phyloP scores from a whole-genome alignment of 2,329 filamentous ascomycete genomes.

The Pyrenophora graminea region DNA sequence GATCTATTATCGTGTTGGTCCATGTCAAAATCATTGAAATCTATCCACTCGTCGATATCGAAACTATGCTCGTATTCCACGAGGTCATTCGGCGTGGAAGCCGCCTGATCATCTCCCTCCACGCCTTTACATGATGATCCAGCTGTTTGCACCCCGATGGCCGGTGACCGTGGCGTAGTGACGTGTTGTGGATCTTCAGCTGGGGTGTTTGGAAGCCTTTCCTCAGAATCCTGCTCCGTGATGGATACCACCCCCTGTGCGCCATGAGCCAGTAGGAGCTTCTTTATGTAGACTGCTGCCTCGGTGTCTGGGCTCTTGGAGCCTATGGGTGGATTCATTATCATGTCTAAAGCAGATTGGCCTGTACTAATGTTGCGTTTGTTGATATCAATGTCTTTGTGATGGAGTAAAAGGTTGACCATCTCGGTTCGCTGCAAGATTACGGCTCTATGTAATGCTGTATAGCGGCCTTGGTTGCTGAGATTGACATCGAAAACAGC shows the following conservation, averaged over 20 bases:
- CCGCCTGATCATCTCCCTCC: not conserved
- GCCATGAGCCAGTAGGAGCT: not conserved
- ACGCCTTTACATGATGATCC: too few species aligned
- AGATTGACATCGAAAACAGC: not conserved
- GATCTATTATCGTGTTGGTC: not conserved
- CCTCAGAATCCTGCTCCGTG: too few species aligned
- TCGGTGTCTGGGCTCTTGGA: too few species aligned
- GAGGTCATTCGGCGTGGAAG: not conserved
- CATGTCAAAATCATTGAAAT: not conserved
- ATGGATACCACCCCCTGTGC: not conserved
- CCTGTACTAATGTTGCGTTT: not conserved
- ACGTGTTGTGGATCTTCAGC: too few species aligned
- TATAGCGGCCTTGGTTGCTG: too few species aligned
- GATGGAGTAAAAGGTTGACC: not conserved
- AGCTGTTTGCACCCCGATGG: too few species aligned
- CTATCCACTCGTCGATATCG: not conserved
- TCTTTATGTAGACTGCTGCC: not conserved
- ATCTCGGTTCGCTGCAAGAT: fast-evolving
- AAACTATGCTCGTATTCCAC: not conserved
- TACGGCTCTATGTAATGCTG: not conserved
- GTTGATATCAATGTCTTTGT: not conserved
- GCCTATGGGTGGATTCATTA: too few species aligned
- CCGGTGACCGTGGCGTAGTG: too few species aligned
- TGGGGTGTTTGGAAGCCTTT: fast-evolving
- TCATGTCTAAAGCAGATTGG: not conserved